Evolutionary conservation across 768 basidiomycete species (phyloP), one percentile per base, ranked within the genome.

Genomic region (Macrocybe gigantea): DNA sequence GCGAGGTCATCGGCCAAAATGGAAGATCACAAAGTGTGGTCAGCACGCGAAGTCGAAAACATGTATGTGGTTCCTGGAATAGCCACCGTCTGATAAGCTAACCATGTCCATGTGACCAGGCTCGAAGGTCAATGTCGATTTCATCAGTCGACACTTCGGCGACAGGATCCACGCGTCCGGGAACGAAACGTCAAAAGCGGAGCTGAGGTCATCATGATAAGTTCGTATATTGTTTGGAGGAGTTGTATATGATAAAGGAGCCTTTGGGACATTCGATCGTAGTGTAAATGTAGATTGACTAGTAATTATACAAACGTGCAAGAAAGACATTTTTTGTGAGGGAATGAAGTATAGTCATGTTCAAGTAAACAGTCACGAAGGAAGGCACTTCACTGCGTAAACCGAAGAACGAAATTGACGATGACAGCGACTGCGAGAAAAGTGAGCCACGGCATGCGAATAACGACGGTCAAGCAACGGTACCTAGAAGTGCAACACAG

Each of bases 351-450:
- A 22, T 22, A 4, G 22, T 22, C 22, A 4, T 4, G 22, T 22
- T 22, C 22, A 22, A 8, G 38, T 31, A n/a, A 14, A 11, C 30
- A 7, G 22, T 22, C 22, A 6, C 37, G 15, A 13, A 37, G 32
- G 29, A 41, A 44, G 31, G 11, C 12, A 10, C 39, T 43, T 64
- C 47, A 71, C 52, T 71, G 60, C 7, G 86, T 78, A 65, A 93
- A 91, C 42, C 89, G 82, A 51, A 94, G 75, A 50, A 90, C 69
- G 56, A 94, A 93, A 65, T 93, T 94, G 69, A 83, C 80, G 48
- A 88, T 68, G 56, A 93, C 80, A 38, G 92, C 90, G 48, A 85
- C 90, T 93, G 64, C 6, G 15, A n/a, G 29, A 52, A 47, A 52
- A 51, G 38, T 34, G 31, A 40, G 49, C 38, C 22, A 38, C 34